Percentiles rank a stretch among this genome's conserved stretches.
Conservation (phyloP, 2,329 filamentous ascomycete species). For the Fusarium coicis region DNA sequence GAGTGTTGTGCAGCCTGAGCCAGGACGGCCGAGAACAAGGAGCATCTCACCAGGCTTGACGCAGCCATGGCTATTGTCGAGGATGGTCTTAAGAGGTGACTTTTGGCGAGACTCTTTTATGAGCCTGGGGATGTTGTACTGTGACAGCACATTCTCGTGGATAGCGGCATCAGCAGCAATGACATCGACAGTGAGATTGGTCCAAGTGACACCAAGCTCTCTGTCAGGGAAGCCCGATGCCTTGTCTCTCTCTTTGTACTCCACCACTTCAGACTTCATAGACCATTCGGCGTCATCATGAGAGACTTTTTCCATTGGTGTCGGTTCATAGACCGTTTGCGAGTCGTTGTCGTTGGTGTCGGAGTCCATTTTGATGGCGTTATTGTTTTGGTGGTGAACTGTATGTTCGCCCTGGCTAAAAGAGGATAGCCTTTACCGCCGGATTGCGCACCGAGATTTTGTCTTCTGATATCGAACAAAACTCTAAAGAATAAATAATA, state of each 20-base stretch:
- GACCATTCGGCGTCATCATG: constrained; percentile 53
- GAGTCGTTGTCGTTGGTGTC: constrained; percentile 40
- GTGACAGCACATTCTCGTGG: constrained; percentile 72
- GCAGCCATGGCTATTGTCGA: constrained; percentile 73
- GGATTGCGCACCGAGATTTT: neutral
- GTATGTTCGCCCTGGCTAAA: constrained; percentile 5
- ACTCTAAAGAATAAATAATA: neutral
- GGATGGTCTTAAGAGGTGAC: constrained; percentile 70
- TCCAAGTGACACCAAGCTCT: constrained; percentile 72
- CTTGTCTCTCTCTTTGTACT: constrained; percentile 55
- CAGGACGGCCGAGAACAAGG: constrained; percentile 74
- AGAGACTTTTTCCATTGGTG: constrained; percentile 8
- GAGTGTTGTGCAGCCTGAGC: constrained; percentile 76
- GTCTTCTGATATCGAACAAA: neutral
- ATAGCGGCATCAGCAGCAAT: constrained; percentile 70
- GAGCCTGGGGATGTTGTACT: constrained; percentile 66
- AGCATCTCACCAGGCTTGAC: constrained; percentile 80
- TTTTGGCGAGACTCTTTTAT: constrained; percentile 64
- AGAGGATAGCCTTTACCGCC: constrained; percentile 10
- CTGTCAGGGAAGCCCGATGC: constrained; percentile 59
- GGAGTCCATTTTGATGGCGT: constrained; percentile 42
- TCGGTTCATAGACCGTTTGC: constrained; percentile 39
- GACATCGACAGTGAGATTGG: constrained; percentile 71
- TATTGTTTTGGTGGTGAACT: neutral
- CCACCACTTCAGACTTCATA: constrained; percentile 60